A percentile compares a stretch with the other conserved stretches of the same genome.
Conservation (phyloP, 495 filamentous ascomycete species). For the Penicillium antarcticum region DNA sequence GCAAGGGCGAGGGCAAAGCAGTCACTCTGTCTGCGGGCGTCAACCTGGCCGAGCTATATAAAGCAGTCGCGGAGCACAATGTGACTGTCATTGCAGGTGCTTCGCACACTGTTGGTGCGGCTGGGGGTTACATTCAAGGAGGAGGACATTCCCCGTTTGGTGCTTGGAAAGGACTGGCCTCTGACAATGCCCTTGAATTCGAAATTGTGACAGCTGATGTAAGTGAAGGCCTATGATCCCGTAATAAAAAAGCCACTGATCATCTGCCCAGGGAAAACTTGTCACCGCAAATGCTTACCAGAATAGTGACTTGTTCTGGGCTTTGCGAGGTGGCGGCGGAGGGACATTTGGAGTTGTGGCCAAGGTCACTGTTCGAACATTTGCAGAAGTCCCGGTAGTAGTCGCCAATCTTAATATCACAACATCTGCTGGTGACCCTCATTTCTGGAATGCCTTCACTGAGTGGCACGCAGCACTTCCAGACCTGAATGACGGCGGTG, state of each 20-base stretch:
- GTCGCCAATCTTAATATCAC: conserved; percentile 36
- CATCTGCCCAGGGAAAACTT: conserved; percentile 16
- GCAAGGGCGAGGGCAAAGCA: conserved; percentile 32
- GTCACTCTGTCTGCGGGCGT: conserved; percentile 55
- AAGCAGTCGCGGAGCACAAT: conserved; percentile 26
- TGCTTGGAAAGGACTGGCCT: conserved; percentile 31
- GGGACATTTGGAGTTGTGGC: conserved; percentile 52
- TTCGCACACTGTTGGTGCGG: conserved; percentile 23
- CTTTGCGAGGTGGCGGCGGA: conserved; percentile 43
- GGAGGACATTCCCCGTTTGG: conserved; percentile 52
- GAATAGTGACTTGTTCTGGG: conserved; percentile 59
- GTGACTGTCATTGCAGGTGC: conserved; percentile 13
- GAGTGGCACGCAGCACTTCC: conserved; percentile 30
- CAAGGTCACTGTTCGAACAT: conserved; percentile 40
- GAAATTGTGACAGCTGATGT: conserved; percentile 36
- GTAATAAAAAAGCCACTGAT: background rate
- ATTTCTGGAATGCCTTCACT: conserved; percentile 32
- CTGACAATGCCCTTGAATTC: conserved; percentile 38
- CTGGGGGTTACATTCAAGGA: conserved; percentile 54
- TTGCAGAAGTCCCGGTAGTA: conserved; percentile 32
- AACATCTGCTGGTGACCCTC: conserved; percentile 6
- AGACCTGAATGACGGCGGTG: conserved; percentile 30
- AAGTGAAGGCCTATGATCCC: conserved; percentile 6
- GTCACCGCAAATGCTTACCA: conserved; percentile 38
- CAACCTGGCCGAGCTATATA: conserved; percentile 42